A percentile compares a stretch with the other conserved stretches of the same genome.
Conservation (phyloP, 2,329 filamentous ascomycete species). For the Fonsecaea erecta region DNA sequence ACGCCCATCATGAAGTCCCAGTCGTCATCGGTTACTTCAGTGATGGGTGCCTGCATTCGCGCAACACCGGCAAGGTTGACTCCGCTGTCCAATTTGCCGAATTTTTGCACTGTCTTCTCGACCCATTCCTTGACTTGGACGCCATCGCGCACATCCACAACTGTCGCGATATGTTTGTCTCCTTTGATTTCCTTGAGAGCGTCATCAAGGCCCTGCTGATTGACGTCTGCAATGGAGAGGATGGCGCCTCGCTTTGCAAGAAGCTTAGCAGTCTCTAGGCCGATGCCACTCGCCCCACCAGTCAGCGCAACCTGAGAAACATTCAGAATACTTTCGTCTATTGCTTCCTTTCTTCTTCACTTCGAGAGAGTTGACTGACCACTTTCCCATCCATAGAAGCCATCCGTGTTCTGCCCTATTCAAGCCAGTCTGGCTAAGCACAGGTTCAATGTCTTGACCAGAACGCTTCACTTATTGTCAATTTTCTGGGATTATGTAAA, state of each 20-base stretch:
- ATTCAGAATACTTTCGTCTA: too few species aligned
- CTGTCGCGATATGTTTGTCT: slow-evolving; percentile 2
- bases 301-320: neutral
- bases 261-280: slow-evolving; percentile 53
- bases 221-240: slow-evolving; percentile 56
- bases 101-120: slow-evolving; percentile 41
- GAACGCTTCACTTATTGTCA: neutral
- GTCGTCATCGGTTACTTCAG: slow-evolving; percentile 42
- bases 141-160: slow-evolving; percentile 41
- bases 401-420: neutral
- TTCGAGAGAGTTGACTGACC: neutral
- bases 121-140: slow-evolving; percentile 43
- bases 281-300: slow-evolving; percentile 53
- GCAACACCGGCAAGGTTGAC: slow-evolving; percentile 45
- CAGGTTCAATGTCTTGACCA: too few species aligned
- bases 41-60: slow-evolving; percentile 30
- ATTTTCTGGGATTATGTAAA: neutral
- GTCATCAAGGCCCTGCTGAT: slow-evolving; percentile 43
- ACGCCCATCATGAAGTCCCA: slow-evolving; percentile 46
- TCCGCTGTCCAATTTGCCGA: slow-evolving; percentile 47
- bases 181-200: slow-evolving; percentile 33
- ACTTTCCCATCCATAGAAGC: neutral
- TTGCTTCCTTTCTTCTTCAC: neutral
- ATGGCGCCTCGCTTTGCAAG: slow-evolving; percentile 52
- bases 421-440: neutral